A percentile compares a stretch with the other conserved stretches of the same genome.
Evolutionary conservation across 2,329 filamentous ascomycete genomes (phyloP).

Genomic region (Phialocephala sp.): DNA sequence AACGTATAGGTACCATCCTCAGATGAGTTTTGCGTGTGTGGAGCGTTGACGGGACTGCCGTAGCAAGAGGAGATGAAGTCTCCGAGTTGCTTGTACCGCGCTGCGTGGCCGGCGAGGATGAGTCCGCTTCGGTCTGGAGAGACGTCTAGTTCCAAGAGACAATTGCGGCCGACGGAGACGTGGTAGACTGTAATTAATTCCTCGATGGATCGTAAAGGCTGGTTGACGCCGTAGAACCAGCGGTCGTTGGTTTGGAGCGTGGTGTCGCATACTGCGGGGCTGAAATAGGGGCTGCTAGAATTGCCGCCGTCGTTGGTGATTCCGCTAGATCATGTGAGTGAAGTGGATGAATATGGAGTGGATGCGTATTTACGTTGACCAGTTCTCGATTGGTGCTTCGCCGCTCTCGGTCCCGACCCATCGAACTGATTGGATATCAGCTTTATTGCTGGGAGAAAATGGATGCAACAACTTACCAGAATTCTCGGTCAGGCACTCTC

Average conservation of each 20-base stretch:
- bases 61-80: not conserved
- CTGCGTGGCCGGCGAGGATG: not conserved
- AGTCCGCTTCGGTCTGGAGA: not conserved
- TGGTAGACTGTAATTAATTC: not conserved
- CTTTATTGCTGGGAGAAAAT: not conserved
- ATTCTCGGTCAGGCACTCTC: not conserved
- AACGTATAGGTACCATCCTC: not conserved
- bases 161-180: slow-evolving; percentile 4
- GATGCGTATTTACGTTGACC: not conserved
- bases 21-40: not conserved
- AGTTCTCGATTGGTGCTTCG: slow-evolving; percentile 1
- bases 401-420: not conserved
- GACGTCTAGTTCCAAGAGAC: not conserved
- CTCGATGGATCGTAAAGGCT: not conserved
- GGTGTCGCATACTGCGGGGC: slow-evolving; percentile 4
- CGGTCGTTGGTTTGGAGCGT: slow-evolving; percentile 3
- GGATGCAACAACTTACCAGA: not conserved
- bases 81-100: slow-evolving; percentile 1
- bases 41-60: not conserved
- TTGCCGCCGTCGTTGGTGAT: slow-evolving; percentile 7
- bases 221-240: slow-evolving; percentile 5
- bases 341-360: not conserved
- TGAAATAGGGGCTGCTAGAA: not conserved
- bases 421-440: not conserved
- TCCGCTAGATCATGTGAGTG: not conserved